These are phyloP conservation scores for Talaromyces sp. DNA, from an alignment of 2,329 filamentous ascomycete species.

Conservation along the genomic window DNA sequence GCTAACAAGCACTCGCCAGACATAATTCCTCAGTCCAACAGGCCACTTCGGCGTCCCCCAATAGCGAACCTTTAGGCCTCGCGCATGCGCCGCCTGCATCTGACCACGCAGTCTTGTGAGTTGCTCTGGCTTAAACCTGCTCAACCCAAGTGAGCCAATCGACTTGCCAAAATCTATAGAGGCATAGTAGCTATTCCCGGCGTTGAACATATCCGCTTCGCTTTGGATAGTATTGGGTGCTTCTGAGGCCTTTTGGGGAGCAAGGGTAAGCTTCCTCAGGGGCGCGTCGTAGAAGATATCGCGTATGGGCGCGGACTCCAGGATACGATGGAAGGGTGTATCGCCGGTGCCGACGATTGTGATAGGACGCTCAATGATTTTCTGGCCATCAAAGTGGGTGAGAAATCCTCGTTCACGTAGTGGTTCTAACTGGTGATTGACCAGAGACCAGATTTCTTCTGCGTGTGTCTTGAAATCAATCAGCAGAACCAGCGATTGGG, in stretches of 20 bases:
- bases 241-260: neutral
- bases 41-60: slow-evolving; percentile 66
- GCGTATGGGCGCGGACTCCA: slow-evolving; percentile 43
- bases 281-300: slow-evolving; percentile 56
- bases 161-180: slow-evolving; percentile 59
- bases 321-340: slow-evolving; percentile 45
- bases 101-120: slow-evolving; percentile 49
- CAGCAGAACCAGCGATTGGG: slow-evolving; percentile 62
- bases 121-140: slow-evolving; percentile 51
- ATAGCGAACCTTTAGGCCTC: slow-evolving; percentile 61
- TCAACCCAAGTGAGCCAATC: slow-evolving; percentile 56
- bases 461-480: slow-evolving; percentile 70
- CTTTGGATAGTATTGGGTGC: neutral
- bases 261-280: slow-evolving; percentile 31
- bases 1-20: slow-evolving; percentile 60
- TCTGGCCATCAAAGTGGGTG: slow-evolving; percentile 47
- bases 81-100: slow-evolving; percentile 51
- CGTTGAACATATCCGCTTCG: slow-evolving; percentile 44
- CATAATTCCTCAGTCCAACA: slow-evolving; percentile 53
- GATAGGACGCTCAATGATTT: slow-evolving; percentile 41
- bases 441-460: slow-evolving; percentile 28
- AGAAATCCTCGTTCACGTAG: slow-evolving; percentile 49
- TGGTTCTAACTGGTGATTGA: slow-evolving; percentile 41
- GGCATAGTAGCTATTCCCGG: slow-evolving; percentile 67
- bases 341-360: slow-evolving; percentile 54